Evolutionary conservation across 225 moss, liverwort and hornwort genomes (phyloP).

Genomic region (Lunularia cruciata): DNA sequence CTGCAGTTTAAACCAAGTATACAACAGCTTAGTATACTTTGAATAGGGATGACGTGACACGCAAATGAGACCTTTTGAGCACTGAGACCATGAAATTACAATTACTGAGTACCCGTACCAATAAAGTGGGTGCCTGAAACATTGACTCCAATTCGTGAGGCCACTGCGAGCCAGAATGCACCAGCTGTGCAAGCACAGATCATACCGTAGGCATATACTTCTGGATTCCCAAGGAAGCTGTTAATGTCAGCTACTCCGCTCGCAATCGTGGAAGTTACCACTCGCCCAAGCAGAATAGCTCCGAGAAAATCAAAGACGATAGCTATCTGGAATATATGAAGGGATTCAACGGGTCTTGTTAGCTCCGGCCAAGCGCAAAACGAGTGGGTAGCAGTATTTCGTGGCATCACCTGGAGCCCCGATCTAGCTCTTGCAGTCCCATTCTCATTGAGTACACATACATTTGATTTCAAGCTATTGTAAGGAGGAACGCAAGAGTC

Average conservation of each 20-base stretch:
- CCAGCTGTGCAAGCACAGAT: conserved; percentile 13
- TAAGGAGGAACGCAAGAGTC: no score
- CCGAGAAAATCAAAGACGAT: conserved; percentile 6
- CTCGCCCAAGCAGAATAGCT: conserved; percentile 11
- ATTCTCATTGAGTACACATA: no score
- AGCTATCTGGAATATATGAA: conserved; percentile 20
- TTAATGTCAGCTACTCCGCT: conserved; percentile 10
- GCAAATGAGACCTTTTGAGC: no score
- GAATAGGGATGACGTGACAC: no score
- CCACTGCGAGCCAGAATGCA: conserved; percentile 6
- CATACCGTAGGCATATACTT: conserved; percentile 21
- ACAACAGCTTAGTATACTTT: no score
- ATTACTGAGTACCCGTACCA: neutral
- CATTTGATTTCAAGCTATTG: no score
- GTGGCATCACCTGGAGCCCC: no score
- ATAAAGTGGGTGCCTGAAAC: conserved; percentile 15
- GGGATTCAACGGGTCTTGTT: no score
- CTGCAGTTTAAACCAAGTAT: neutral
- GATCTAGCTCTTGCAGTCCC: no score
- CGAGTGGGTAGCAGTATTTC: no score
- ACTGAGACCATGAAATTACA: no score
- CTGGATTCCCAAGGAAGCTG: conserved; percentile 4
- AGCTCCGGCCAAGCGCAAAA: no score
- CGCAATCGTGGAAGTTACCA: conserved; percentile 10
- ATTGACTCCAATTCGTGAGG: conserved; percentile 1